Evolutionary conservation across 352 stramenopile genomes (phyloP).

Genomic region (Globisporangium perplexum): DNA sequence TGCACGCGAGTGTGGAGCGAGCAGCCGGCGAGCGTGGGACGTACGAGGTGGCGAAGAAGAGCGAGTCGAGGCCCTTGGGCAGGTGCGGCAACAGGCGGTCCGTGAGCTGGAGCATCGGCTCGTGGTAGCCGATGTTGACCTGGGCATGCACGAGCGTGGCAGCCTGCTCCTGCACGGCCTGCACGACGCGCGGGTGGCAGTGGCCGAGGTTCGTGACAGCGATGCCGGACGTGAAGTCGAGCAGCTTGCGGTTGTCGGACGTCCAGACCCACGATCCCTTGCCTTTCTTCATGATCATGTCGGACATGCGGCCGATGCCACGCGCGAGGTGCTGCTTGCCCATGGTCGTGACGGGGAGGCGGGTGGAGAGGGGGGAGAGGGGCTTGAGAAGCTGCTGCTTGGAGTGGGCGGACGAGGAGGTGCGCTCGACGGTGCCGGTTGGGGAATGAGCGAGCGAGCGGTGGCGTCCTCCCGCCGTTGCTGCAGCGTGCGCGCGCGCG

Average conservation of each 20-base stretch:
- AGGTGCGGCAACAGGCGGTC: constrained; percentile 72
- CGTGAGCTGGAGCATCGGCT: constrained; percentile 89
- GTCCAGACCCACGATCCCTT: constrained; percentile 87
- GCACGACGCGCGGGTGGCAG: constrained; percentile 88
- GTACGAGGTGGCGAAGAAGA: constrained; percentile 86
- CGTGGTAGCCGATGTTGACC: constrained; percentile 92
- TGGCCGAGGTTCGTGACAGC: constrained; percentile 91
- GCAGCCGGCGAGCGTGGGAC: too few relatives aligned
- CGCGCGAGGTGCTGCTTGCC: constrained; percentile 67
- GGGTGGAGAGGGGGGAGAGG: background rate
- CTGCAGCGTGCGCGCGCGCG: too few relatives aligned
- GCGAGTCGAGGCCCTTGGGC: constrained; percentile 78
- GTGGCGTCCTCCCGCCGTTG: too few relatives aligned
- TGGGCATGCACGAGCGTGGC: constrained; percentile 87
- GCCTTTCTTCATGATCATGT: constrained; percentile 80
- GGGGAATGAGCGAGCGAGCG: constrained; percentile 11
- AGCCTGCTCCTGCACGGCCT: constrained; percentile 88
- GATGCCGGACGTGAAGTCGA: constrained; percentile 93
- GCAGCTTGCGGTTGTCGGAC: constrained; percentile 77
- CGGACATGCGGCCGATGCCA: constrained; percentile 79
- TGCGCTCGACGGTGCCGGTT: constrained; percentile 24
- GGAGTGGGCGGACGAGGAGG: background rate
- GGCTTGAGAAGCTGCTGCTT: background rate
- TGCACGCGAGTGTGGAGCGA: too few relatives aligned
- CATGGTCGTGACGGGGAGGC: constrained; percentile 20